These are phyloP conservation scores for Leptographium galeiforme DNA, from an alignment of 2,329 filamentous ascomycete genomes.

Conservation along the genomic window DNA sequence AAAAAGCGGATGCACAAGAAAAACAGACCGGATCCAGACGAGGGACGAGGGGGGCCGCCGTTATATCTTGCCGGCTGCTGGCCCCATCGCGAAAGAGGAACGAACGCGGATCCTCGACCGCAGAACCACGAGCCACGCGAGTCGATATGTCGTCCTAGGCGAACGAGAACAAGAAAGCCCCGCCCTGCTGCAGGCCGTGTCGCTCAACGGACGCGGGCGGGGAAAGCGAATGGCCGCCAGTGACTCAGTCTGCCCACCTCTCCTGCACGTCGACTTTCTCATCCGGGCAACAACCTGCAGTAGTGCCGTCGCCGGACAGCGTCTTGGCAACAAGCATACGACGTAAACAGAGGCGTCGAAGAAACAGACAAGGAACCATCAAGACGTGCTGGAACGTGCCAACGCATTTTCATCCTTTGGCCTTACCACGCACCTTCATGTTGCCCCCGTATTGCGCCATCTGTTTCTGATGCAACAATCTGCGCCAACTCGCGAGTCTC, in stretches of 20 bases:
- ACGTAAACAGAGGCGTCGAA: neutral
- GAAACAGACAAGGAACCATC: too few species aligned
- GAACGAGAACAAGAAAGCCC: neutral
- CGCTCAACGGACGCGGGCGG: conserved; percentile 12
- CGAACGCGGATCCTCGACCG: neutral
- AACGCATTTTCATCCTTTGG: too few species aligned
- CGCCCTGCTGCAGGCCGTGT: conserved; percentile 11
- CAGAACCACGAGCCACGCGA: too few species aligned
- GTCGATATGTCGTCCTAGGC: too few species aligned
- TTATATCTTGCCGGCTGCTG: neutral
- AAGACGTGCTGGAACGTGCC: too few species aligned
- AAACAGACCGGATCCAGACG: neutral
- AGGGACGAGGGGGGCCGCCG: neutral
- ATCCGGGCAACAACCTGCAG: neutral
- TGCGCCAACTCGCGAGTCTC: neutral
- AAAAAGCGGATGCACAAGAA: neutral
- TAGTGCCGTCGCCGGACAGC: neutral
- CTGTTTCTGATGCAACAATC: too few species aligned
- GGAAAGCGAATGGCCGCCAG: conserved; percentile 17
- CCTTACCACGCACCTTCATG: neutral
- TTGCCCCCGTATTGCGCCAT: too few species aligned
- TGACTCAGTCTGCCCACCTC: conserved; percentile 17
- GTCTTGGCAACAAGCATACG: neutral
- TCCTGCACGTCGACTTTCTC: neutral
- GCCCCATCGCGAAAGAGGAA: neutral